phyloP scores from a whole-genome alignment of 805 yeast species.

The Candida chauliodis region DNA sequence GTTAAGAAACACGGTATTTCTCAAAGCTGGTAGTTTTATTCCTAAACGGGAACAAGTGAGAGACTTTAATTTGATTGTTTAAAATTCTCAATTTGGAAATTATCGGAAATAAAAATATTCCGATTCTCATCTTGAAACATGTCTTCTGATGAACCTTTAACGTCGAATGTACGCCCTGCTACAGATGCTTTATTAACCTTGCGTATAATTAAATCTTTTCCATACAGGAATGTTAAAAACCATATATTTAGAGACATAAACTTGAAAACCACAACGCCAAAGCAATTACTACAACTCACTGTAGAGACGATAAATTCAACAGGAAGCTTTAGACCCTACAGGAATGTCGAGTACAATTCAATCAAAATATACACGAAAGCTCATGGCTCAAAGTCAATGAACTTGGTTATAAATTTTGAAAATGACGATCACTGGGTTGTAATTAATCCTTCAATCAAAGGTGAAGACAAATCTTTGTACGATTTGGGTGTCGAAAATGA shows the following conservation, averaged over 20 bases:
- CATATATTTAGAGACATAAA: conserved; percentile 67
- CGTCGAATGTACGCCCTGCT: conserved; percentile 72
- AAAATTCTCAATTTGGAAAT: too few species aligned
- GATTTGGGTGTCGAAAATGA: conserved; percentile 65
- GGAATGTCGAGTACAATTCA: conserved; percentile 70
- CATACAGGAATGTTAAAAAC: conserved; percentile 83
- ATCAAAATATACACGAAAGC: conserved; percentile 91
- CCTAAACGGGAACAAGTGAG: background rate
- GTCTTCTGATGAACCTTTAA: conserved; percentile 62
- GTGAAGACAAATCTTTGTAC: conserved; percentile 23
- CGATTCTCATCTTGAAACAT: conserved; percentile 5
- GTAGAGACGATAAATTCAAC: conserved; percentile 45
- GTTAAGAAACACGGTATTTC: too few species aligned
- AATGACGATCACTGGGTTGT: conserved; percentile 70
- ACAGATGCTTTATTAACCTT: conserved; percentile 76
- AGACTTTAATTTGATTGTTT: too few species aligned
- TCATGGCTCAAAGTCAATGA: conserved; percentile 90
- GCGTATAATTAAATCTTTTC: conserved; percentile 86
- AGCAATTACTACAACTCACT: conserved; percentile 54
- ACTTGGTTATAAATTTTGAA: conserved; percentile 85
- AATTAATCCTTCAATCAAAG: conserved; percentile 16
- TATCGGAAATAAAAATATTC: background rate
- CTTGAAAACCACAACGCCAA: conserved; percentile 64
- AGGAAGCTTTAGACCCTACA: conserved; percentile 76
- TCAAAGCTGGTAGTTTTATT: too few species aligned